Percentiles rank a stretch among this genome's conserved stretches.
phyloP scores from a whole-genome alignment of 495 filamentous ascomycete species.

The Neurospora sp. region DNA sequence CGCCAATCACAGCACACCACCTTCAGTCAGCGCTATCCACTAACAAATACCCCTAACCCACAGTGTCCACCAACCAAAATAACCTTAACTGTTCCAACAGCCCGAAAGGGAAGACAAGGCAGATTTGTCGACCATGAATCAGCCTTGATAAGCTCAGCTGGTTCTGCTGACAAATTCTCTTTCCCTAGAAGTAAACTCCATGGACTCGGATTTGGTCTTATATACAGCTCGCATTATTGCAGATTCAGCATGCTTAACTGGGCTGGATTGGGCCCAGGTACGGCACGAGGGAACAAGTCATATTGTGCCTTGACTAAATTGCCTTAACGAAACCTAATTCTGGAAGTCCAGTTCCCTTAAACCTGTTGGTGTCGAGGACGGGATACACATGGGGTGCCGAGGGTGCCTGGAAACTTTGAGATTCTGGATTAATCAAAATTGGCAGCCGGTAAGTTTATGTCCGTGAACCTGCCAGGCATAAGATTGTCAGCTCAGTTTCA shows the following conservation, averaged over 20 bases:
- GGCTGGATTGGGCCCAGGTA: too few relatives aligned
- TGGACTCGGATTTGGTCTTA: not conserved
- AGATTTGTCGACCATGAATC: not conserved
- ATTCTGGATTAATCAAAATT: too few relatives aligned
- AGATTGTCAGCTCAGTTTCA: not conserved
- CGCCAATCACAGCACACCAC: not conserved
- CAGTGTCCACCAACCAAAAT: not conserved
- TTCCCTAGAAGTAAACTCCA: not conserved
- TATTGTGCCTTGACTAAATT: too few relatives aligned
- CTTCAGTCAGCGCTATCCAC: not conserved
- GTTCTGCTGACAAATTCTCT: not conserved
- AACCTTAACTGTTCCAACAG: not conserved
- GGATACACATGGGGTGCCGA: too few relatives aligned
- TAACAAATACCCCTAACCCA: not conserved
- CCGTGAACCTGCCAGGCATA: not conserved
- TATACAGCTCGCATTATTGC: not conserved
- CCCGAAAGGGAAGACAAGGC: not conserved
- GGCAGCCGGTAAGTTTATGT: not conserved
- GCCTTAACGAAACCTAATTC: too few relatives aligned
- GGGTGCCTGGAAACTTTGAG: too few relatives aligned
- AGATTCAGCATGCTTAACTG: too few relatives aligned
- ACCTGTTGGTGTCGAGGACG: too few relatives aligned
- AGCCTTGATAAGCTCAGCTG: not conserved
- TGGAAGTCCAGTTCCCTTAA: too few relatives aligned
- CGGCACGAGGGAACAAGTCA: too few relatives aligned